A percentile compares a stretch with the other conserved stretches of the same genome.
Evolutionary conservation across 2,329 filamentous ascomycete species (phyloP).

Genomic region (Ophiocordyceps unilateralis): DNA sequence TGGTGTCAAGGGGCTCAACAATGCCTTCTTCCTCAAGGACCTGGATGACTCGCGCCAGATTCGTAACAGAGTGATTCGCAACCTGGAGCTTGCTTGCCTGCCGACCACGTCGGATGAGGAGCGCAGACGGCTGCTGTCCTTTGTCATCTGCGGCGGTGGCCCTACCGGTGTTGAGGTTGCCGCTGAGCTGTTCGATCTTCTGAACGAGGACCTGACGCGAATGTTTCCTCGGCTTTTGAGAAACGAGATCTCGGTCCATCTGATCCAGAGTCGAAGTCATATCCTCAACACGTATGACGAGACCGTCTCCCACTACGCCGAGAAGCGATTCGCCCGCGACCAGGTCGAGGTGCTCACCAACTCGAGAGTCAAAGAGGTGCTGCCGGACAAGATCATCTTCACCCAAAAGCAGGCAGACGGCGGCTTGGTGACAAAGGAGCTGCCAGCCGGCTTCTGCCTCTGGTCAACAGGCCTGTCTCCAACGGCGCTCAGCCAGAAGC

Average conservation of each 20-base stretch:
- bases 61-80: conserved; percentile 72
- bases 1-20: conserved; percentile 83
- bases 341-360: conserved; percentile 86
- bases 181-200: conserved; percentile 84
- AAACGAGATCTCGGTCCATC: conserved; percentile 93
- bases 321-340: conserved; percentile 79
- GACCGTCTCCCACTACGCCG: conserved; percentile 78
- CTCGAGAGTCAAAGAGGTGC: conserved; percentile 80
- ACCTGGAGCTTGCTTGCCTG: conserved; percentile 81
- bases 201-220: conserved; percentile 79
- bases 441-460: conserved; percentile 88
- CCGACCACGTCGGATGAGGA: conserved; percentile 84
- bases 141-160: conserved; percentile 89
- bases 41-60: conserved; percentile 85
- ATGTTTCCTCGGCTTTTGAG: conserved; percentile 81
- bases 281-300: conserved; percentile 98
- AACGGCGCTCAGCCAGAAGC: conserved; percentile 57
- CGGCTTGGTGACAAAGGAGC: conserved; percentile 66
- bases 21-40: conserved; percentile 90
- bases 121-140: conserved; percentile 71
- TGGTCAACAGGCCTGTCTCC: conserved; percentile 96
- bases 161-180: conserved; percentile 97
- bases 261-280: conserved; percentile 87
- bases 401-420: conserved; percentile 64
- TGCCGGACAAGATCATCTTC: conserved; percentile 70